These are phyloP conservation scores for Meripilus lineatus DNA, from an alignment of 1,284 basidiomycete genomes.

Conservation along the genomic window DNA sequence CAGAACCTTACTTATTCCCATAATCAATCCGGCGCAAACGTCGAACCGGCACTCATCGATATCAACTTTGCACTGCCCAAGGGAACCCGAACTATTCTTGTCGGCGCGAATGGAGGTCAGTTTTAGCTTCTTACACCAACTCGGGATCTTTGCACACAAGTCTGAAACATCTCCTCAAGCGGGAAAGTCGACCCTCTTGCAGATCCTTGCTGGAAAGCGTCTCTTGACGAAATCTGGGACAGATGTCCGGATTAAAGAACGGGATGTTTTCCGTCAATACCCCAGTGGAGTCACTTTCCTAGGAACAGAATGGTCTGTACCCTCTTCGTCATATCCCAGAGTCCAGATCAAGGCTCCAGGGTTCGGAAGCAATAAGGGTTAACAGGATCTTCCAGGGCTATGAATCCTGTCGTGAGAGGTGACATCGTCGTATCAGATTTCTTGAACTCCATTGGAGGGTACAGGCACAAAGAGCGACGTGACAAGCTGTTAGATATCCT, in stretches of 20 bases:
- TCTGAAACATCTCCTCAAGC: slow-evolving; percentile 37
- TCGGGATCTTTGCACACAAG: not conserved
- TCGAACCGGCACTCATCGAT: slow-evolving; percentile 51
- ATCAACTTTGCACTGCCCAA: slow-evolving; percentile 63
- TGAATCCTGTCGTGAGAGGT: slow-evolving; percentile 93
- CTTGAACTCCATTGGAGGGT: slow-evolving; percentile 93
- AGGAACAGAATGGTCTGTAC: slow-evolving; percentile 80
- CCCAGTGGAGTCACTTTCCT: slow-evolving; percentile 83
- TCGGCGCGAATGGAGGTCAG: slow-evolving; percentile 89
- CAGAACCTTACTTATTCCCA: slow-evolving; percentile 64
- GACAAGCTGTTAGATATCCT: slow-evolving; percentile 87
- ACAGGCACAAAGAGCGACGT: slow-evolving; percentile 86
- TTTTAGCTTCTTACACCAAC: no score
- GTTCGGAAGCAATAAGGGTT: no score
- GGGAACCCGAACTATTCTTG: slow-evolving; percentile 77
- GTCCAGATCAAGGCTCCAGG: no score
- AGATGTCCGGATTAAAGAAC: slow-evolving; percentile 70
- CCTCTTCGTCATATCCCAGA: not conserved
- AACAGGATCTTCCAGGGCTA: no score
- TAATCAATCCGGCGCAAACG: slow-evolving; percentile 22
- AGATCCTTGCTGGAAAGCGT: slow-evolving; percentile 91
- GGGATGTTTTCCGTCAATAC: slow-evolving; percentile 80
- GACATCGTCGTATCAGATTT: slow-evolving; percentile 90
- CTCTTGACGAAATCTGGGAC: slow-evolving; percentile 59
- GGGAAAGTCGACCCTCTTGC: slow-evolving; percentile 93